Percentiles rank a stretch among this genome's conserved stretches.
Evolutionary conservation across 1,284 basidiomycete species (phyloP).

Genomic region (Malassezia nana): DNA sequence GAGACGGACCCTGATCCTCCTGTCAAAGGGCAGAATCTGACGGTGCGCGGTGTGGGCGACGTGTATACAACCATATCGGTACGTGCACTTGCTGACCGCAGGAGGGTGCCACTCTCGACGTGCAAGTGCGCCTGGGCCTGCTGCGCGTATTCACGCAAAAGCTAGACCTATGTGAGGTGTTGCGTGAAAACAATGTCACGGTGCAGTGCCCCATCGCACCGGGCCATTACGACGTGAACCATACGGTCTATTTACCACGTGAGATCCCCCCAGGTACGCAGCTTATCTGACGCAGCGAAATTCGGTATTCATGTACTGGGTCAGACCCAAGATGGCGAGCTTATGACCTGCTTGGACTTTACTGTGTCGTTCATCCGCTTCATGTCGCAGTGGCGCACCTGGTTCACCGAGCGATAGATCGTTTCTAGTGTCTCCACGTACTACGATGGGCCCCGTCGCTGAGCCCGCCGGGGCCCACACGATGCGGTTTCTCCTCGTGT

Average conservation of each 20-base stretch:
- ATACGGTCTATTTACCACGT: conserved; percentile 39
- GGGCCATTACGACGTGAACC: conserved; percentile 35
- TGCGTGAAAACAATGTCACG: conserved; percentile 33
- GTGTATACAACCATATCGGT: conserved; percentile 30
- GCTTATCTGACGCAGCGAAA: conserved; percentile 57
- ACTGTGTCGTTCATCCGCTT: conserved; percentile 3
- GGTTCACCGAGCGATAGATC: neutral
- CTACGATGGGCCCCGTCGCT: neutral
- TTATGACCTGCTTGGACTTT: conserved; percentile 3
- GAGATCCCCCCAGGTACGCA: conserved; percentile 37
- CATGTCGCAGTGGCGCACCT: neutral
- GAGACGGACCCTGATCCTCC: conserved; percentile 41
- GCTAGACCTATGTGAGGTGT: conserved; percentile 40
- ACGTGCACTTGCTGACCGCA: conserved; percentile 14
- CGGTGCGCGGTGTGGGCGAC: conserved; percentile 33
- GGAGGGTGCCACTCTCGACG: conserved; percentile 39
- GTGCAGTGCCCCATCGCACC: conserved; percentile 40
- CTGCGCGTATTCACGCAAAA: conserved; percentile 33
- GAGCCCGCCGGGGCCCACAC: neutral
- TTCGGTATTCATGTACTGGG: conserved; percentile 66
- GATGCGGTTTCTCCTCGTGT: conserved; percentile 29
- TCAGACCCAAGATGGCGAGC: conserved; percentile 61
- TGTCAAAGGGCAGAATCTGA: conserved; percentile 40
- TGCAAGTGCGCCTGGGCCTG: conserved; percentile 42
- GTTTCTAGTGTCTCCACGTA: neutral